phyloP scores from a whole-genome alignment of 1,284 basidiomycete genomes.

The Anthracocystis walkeri region DNA sequence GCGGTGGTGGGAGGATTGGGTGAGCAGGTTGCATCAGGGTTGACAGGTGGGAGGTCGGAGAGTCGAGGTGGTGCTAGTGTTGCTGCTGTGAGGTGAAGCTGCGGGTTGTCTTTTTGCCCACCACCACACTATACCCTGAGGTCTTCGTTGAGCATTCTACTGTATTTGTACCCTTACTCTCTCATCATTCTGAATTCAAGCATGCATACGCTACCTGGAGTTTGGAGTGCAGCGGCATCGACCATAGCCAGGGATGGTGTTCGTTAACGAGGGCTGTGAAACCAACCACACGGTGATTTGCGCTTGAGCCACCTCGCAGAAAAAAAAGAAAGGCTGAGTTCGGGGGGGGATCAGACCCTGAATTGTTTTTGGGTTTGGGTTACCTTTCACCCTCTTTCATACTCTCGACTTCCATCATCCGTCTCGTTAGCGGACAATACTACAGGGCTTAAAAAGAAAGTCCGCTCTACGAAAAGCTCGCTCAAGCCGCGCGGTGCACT shows the following conservation, averaged over 20 bases:
- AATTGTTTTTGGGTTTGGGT: background rate
- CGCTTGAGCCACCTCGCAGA: constrained; percentile 7
- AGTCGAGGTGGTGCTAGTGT: background rate
- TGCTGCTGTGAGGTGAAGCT: background rate
- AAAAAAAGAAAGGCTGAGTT: background rate
- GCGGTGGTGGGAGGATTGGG: background rate
- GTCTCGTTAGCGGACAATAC: no score
- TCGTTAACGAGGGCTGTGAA: background rate
- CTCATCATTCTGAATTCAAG: background rate
- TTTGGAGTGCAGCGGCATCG: no score
- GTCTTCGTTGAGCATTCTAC: background rate
- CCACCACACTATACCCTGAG: constrained; percentile 9
- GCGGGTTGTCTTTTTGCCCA: no score
- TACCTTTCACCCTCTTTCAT: background rate
- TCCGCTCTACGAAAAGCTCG: no score
- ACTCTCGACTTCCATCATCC: no score
- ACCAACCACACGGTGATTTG: background rate
- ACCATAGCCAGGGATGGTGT: background rate
- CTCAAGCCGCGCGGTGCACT: no score
- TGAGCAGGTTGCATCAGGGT: no score
- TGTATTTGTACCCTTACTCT: background rate
- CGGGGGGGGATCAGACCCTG: constrained; percentile 15
- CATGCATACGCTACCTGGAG: background rate
- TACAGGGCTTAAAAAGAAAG: no score
- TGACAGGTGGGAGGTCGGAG: no score